Conservation (phyloP, 495 filamentous ascomycete species). For the Penicillium egyptiacum region DNA sequence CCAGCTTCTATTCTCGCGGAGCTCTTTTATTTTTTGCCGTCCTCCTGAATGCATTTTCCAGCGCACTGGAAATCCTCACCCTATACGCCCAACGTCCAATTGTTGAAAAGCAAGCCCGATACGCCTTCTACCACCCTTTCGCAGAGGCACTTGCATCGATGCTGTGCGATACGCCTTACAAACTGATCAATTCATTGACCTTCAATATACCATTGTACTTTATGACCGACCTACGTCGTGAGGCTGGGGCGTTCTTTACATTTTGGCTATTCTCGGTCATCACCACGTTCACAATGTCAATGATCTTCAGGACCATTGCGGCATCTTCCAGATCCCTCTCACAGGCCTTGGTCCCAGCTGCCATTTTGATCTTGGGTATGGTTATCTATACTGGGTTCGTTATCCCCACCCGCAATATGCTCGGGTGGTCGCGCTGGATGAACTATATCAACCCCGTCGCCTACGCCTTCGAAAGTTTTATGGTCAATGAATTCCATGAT, state of each 20-base stretch:
- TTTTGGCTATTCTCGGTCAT: slow-evolving; percentile 53
- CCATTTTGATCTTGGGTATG: slow-evolving; percentile 39
- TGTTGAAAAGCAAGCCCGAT: slow-evolving; percentile 60
- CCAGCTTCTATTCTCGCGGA: slow-evolving; percentile 45
- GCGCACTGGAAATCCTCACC: slow-evolving; percentile 54
- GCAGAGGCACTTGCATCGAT: slow-evolving; percentile 57
- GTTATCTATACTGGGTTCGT: slow-evolving; percentile 47
- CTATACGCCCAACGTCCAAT: slow-evolving; percentile 54
- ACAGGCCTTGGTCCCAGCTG: slow-evolving; percentile 45
- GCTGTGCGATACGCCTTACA: slow-evolving; percentile 54
- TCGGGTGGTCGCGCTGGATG: slow-evolving; percentile 48
- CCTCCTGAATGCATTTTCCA: slow-evolving; percentile 55
- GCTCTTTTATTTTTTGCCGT: slow-evolving; percentile 85
- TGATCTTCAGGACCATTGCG: slow-evolving; percentile 44
- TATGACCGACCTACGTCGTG: slow-evolving; percentile 46
- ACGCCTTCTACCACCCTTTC: slow-evolving; percentile 60
- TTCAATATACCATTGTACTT: slow-evolving; percentile 58
- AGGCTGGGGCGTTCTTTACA: slow-evolving; percentile 56
- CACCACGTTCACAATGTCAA: slow-evolving; percentile 52
- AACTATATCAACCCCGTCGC: slow-evolving; percentile 42
- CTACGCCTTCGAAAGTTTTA: slow-evolving; percentile 41
- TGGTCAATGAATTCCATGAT: slow-evolving; percentile 59
- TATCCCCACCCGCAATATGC: slow-evolving; percentile 43
- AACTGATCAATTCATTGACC: slow-evolving; percentile 40
- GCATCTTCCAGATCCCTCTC: slow-evolving; percentile 37